Evolutionary conservation across 176 grass and related monocot genomes (phyloP).

Genomic region (Calamus simplicifolius): DNA sequence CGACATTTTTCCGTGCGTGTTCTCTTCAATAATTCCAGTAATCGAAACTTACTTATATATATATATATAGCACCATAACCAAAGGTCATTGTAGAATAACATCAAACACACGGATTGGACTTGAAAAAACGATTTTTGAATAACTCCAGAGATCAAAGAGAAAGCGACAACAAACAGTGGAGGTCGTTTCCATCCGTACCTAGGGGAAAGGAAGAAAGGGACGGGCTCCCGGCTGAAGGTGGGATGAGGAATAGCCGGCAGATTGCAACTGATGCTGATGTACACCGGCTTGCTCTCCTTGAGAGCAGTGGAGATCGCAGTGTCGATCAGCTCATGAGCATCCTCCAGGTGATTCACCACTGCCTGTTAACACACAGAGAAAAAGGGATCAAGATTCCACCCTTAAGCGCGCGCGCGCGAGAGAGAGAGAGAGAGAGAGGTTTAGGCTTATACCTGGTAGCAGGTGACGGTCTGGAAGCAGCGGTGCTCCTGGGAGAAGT

Average conservation of each 20-base stretch:
- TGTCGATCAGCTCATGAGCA: constrained; percentile 19
- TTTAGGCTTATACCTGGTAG: constrained; percentile 3
- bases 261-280: constrained; percentile 18
- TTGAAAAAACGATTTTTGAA: no score
- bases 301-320: constrained; percentile 15
- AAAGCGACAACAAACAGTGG: background rate
- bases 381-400: no score
- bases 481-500: constrained; percentile 19
- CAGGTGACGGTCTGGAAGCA: constrained; percentile 22
- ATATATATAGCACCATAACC: no score
- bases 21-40: no score
- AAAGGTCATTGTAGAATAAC: no score
- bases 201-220: constrained; percentile 8
- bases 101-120: no score
- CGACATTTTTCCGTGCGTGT: no score
- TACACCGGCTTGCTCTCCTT: constrained; percentile 24
- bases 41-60: no score
- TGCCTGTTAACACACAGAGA: background rate
- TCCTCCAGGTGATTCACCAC: constrained; percentile 14
- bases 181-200: background rate
- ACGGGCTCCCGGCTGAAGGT: constrained; percentile 18
- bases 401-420: background rate
- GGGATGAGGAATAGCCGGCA: constrained; percentile 11
- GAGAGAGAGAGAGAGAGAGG: background rate
- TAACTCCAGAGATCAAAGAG: background rate